Base-by-base conservation (phyloP, 1,284 basidiomycete genomes). In the Clitocybe nebularis region DNA sequence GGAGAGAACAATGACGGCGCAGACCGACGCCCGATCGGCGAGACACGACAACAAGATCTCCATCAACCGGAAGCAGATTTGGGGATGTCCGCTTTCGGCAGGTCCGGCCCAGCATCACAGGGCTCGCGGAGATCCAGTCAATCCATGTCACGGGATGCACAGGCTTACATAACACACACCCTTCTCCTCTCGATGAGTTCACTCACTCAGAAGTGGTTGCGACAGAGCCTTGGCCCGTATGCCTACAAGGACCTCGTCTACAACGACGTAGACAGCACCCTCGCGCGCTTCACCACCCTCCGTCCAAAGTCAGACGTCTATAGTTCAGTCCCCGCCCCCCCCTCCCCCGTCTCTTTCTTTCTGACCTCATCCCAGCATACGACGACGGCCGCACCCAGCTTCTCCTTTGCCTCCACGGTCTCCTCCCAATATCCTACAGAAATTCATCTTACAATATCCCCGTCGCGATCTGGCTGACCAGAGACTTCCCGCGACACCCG, bases 381-480 rank as follows among this genome's bases (percentile, higher is more conserved):
- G 93, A 99, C 65, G 93, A 97, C 53, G 95, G 95, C 21, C 81
- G 94, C 26, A 86, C 91, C 0, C 89, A 93, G 55, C 75, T 98
- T 5, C 76, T 99, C 10, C 79, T 99, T 45, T 92, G 88, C 46
- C 55, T 97, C 1, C 88, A 94, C 54, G 96, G 96, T 7, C 82
- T 97, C 0, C 72, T 99, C 0, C 94, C 93, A 1, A 94, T 99
- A 51, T 63, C 75, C 0, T 97, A 83, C 66, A 79, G 85, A 39
- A 70, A 73, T 3, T 68, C 79, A 0, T 76, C 85, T 0, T 99
- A 99, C 71, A 91, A 99, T 62, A 98, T 99, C 53, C 95, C 96
- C 2, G 66, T 99, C 54, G 80, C 89, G 10, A 55, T 96, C 49
- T 99, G 95, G 95, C 54, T 96, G 32, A 76, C 89, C 4, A 75